Evolutionary conservation across 1,139 yeast species (phyloP), one percentile per base, ranked within the genome.

Genomic region (Taphrina flavorubra): DNA sequence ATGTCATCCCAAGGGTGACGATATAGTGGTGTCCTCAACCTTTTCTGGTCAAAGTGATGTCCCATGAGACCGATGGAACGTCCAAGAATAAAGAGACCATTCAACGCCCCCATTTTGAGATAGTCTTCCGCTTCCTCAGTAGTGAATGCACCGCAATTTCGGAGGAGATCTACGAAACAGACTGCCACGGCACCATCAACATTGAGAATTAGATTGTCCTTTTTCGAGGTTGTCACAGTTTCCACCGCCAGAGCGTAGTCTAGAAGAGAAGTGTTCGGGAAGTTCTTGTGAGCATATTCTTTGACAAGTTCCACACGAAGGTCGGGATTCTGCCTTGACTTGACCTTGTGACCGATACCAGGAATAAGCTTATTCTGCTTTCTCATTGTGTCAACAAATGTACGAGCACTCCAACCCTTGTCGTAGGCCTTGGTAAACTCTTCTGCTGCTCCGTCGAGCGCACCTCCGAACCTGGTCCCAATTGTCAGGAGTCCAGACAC

Each of bases 1-100:
- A 81, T 81, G 70, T 81, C 83, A 70, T 81, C 84, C 83, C 83
- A 81, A 39, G 83, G 83, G 73, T 81, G 83, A 71, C 83, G 77
- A 78, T 81, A 81, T 42, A 81, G 77, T 47, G 83, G 83, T 66
- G 83, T 80, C 77, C 80, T 78, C 73, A 81, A 78, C 65, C 83
- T 77, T 81, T 81, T 81, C 77, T 81, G 83, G 72, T 81, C 83
- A 61, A 81, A 77, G 72, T 81, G 81, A 73, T 81, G 83, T 65
- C 82, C 83, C 75, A 81, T 81, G 71, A 81, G 75, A 75, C 83
- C 83, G 69, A 81, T 81, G 51, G 83, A 80, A 68, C 83, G 78
- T 68, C 84, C 83, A 18, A 81, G 77, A 44, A 81, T 83, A 71
- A 81, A 81, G 72, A 81, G 75, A 64, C 83, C 83, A 74, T 81